A percentile compares a stretch with the other conserved stretches of the same genome.
These are phyloP conservation scores for Zizania palustris DNA, from an alignment of 202 grass and related monocot genomes.

Conservation along the genomic window DNA sequence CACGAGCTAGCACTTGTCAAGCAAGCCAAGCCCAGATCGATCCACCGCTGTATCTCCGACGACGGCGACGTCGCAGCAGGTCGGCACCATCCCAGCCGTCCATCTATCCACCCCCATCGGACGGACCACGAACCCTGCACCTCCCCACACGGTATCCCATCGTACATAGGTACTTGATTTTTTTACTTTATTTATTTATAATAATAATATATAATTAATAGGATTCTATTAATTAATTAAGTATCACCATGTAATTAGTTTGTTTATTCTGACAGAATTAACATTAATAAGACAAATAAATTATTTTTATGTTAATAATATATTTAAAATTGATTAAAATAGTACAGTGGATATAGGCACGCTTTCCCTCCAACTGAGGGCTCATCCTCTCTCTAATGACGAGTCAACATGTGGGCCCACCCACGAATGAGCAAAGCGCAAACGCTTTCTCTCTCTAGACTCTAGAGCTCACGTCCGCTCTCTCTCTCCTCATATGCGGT, in stretches of 20 bases:
- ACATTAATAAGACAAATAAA: no score
- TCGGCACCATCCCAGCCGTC: constrained; percentile 64
- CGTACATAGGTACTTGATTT: no score
- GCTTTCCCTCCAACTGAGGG: constrained; percentile 35
- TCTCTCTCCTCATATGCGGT: constrained; percentile 39
- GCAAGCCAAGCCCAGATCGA: constrained; percentile 20
- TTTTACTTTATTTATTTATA: no score
- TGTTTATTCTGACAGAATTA: no score
- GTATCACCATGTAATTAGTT: no score
- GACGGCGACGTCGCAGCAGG: constrained; percentile 43
- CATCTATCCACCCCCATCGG: constrained; percentile 18
- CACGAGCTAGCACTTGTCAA: background rate
- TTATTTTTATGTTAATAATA: no score
- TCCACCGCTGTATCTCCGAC: constrained; percentile 36
- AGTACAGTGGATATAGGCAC: no score
- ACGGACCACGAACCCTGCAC: background rate
- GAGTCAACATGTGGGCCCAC: constrained; percentile 53
- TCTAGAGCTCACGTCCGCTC: background rate
- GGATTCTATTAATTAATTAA: no score
- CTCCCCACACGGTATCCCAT: background rate
- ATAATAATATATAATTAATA: no score
- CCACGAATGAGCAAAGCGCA: background rate
- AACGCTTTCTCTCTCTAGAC: background rate
- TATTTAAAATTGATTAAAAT: no score
- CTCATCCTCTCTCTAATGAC: constrained; percentile 24